phyloP scores from a whole-genome alignment of 805 yeast genomes.

The Yueomyces sinensis region DNA sequence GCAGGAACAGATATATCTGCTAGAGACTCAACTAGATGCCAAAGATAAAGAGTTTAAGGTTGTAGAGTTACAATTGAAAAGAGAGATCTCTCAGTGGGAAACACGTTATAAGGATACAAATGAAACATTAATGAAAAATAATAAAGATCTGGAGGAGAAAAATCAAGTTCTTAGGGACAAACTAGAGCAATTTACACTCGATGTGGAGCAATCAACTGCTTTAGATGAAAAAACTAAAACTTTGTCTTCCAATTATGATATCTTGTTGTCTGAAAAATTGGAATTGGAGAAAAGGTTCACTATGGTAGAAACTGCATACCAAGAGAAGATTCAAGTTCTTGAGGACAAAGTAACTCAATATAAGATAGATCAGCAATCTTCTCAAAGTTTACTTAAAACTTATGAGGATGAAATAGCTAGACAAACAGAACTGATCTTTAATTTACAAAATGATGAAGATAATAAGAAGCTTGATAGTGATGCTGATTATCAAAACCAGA shows the following conservation, averaged over 20 bases:
- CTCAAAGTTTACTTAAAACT: conserved; percentile 9
- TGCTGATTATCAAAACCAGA: conserved; percentile 11
- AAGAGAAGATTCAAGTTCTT: conserved; percentile 8
- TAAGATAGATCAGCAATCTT: conserved; percentile 9
- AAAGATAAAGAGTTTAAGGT: conserved; percentile 28
- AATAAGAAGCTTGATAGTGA: conserved; percentile 17
- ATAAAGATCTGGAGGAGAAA: conserved; percentile 26
- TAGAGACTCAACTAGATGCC: conserved; percentile 3
- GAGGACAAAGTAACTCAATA: conserved; percentile 8
- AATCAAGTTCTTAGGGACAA: conserved; percentile 14
- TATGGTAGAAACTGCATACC: no score
- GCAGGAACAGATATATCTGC: neutral
- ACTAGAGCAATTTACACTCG: conserved; percentile 12
- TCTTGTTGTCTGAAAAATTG: neutral
- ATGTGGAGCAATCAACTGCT: conserved; percentile 5
- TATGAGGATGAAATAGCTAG: conserved; percentile 15
- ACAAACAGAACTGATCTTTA: conserved; percentile 12
- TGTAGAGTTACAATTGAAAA: conserved; percentile 12
- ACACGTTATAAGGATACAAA: conserved; percentile 23
- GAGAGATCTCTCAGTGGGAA: conserved; percentile 12
- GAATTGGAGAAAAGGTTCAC: neutral
- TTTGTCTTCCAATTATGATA: no score
- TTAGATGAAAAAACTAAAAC: neutral
- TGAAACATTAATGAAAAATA: conserved; percentile 21
- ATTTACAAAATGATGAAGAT: conserved; percentile 8